Conservation (phyloP, 2,329 filamentous ascomycete species). For the Pseudopyricularia cyperi region DNA sequence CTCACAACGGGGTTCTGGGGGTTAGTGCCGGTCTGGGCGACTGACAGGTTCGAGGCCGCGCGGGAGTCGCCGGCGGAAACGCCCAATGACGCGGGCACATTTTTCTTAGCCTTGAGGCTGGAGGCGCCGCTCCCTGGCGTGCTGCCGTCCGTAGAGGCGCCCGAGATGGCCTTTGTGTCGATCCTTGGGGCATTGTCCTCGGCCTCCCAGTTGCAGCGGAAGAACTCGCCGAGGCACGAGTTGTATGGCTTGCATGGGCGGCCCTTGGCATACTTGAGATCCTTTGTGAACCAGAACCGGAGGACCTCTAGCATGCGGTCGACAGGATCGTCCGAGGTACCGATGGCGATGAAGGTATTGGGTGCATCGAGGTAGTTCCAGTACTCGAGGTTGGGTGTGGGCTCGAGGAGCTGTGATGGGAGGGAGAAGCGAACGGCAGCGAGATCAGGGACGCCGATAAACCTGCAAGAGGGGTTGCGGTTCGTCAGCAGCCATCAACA, state of each 20-base stretch:
- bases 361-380: conserved; percentile 97
- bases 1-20: conserved; percentile 45
- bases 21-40: conserved; percentile 32
- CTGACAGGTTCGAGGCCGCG: conserved; percentile 34
- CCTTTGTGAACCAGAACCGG: conserved; percentile 98
- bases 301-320: conserved; percentile 92
- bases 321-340: conserved; percentile 79
- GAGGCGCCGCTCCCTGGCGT: conserved; percentile 28
- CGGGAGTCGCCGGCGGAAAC: conserved; percentile 20
- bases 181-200: conserved; percentile 63
- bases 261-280: conserved; percentile 96
- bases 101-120: conserved; percentile 30
- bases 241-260: conserved; percentile 99
- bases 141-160: conserved; percentile 15
- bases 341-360: conserved; percentile 72
- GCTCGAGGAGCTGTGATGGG: conserved; percentile 88
- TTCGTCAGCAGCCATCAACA: background rate
- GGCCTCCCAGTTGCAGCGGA: conserved; percentile 94
- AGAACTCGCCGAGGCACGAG: conserved; percentile 92
- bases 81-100: conserved; percentile 8
- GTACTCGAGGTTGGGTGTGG: conserved; percentile 94
- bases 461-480: conserved; percentile 38
- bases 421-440: conserved; percentile 92
- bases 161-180: conserved; percentile 27
- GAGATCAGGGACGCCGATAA: conserved; percentile 92